Evolutionary conservation across 2,329 filamentous ascomycete genomes (phyloP).

Genomic region (Colletotrichum musae): DNA sequence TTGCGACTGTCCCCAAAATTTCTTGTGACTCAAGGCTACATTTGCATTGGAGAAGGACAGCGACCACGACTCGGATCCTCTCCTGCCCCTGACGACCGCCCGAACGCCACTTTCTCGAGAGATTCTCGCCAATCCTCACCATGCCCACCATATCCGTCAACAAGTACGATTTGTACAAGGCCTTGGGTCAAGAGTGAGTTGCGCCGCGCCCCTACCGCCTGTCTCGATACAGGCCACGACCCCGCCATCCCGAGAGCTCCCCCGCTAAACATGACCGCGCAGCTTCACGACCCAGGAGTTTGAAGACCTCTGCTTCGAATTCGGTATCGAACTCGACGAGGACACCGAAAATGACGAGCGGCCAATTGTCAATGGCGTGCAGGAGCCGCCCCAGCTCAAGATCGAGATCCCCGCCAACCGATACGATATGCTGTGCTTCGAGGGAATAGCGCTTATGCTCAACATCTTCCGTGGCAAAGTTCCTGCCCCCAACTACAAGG

Average conservation of each 20-base stretch:
- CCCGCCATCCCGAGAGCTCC: slow-evolving; percentile 33
- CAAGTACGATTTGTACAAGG: slow-evolving; percentile 95
- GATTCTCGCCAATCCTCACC: slow-evolving; percentile 45
- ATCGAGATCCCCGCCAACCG: slow-evolving; percentile 98
- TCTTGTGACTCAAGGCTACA: slow-evolving; percentile 56
- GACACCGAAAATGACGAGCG: slow-evolving; percentile 86
- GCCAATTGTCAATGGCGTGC: slow-evolving; percentile 81
- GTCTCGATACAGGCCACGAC: slow-evolving; percentile 20
- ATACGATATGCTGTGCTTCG: slow-evolving; percentile 96
- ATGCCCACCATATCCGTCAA: slow-evolving; percentile 99
- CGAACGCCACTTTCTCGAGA: slow-evolving; percentile 21
- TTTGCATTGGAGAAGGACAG: slow-evolving; percentile 34
- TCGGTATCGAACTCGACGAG: slow-evolving; percentile 97
- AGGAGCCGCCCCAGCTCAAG: slow-evolving; percentile 93
- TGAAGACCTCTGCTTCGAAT: slow-evolving; percentile 98
- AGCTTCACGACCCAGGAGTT: slow-evolving; percentile 95
- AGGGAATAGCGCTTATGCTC: slow-evolving; percentile 94
- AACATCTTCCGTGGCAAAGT: slow-evolving; percentile 91
- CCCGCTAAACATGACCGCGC: slow-evolving; percentile 36
- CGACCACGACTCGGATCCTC: slow-evolving; percentile 28
- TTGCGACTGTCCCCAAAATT: slow-evolving; percentile 50
- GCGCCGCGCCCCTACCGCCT: slow-evolving; percentile 45
- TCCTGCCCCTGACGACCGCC: slow-evolving; percentile 35
- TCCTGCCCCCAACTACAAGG: slow-evolving; percentile 82
- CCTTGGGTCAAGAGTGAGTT: slow-evolving; percentile 86